Evolutionary conservation across 352 stramenopile species (phyloP).

Genomic region (Phytophthora melonis): DNA sequence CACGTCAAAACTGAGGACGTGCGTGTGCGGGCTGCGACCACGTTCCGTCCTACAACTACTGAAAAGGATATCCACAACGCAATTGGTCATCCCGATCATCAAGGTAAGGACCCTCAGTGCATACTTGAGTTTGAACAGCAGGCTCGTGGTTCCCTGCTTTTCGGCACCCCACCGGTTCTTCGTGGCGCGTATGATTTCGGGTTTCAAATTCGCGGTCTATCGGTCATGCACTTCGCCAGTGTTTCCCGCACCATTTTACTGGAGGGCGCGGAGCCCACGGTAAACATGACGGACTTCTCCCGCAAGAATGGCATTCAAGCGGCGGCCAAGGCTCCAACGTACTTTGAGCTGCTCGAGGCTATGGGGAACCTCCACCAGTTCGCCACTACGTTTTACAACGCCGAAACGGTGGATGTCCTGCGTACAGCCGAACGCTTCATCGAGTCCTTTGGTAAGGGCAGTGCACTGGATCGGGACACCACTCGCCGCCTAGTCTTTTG

Average conservation of each 20-base stretch:
- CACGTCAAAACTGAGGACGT: too few relatives aligned
- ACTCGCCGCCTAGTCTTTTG: slow-evolving; percentile 7
- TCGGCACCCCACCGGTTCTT: neutral
- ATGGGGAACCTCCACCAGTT: slow-evolving; percentile 8
- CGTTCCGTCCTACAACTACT: slow-evolving; percentile 5
- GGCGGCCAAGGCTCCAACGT: neutral
- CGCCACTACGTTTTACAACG: slow-evolving; percentile 20
- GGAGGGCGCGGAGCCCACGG: neutral
- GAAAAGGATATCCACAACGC: slow-evolving; percentile 2
- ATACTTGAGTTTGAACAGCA: slow-evolving; percentile 21
- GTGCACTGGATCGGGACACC: neutral
- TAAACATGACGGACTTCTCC: slow-evolving; percentile 24
- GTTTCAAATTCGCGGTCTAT: slow-evolving; percentile 4
- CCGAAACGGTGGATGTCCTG: neutral
- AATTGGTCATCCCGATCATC: slow-evolving; percentile 9
- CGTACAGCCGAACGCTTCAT: neutral
- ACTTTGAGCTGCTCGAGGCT: neutral
- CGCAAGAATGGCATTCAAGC: neutral
- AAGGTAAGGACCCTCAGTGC: slow-evolving; percentile 18
- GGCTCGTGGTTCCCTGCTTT: slow-evolving; percentile 1
- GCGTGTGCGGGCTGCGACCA: neutral
- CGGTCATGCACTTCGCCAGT: slow-evolving; percentile 12
- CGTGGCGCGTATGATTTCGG: slow-evolving; percentile 15
- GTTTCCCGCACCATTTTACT: neutral
- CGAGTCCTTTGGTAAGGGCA: neutral